Percentiles rank a stretch among this genome's conserved stretches.
Evolutionary conservation across 495 filamentous ascomycete species (phyloP).

Genomic region (Coniosporium apollinis): DNA sequence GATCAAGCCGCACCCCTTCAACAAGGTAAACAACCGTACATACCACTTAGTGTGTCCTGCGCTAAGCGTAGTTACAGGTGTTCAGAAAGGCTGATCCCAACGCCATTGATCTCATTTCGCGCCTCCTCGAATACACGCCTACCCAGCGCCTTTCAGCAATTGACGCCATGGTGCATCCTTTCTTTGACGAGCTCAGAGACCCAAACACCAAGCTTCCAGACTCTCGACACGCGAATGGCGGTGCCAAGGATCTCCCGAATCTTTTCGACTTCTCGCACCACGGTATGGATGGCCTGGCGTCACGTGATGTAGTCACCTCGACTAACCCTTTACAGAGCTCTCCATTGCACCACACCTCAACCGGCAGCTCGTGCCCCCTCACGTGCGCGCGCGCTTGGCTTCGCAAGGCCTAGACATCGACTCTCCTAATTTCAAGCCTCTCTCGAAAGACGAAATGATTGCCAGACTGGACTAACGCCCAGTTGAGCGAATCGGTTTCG

Average conservation of each 20-base stretch:
- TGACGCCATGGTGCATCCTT: constrained; percentile 95
- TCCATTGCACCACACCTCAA: constrained; percentile 86
- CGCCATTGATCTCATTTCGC: constrained; percentile 90
- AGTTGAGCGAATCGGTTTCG: no score
- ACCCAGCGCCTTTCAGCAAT: constrained; percentile 87
- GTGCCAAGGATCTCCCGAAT: constrained; percentile 61
- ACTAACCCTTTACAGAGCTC: constrained; percentile 45
- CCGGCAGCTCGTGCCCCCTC: constrained; percentile 65
- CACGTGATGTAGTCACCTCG: no score
- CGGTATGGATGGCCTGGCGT: no score
- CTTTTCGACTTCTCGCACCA: constrained; percentile 91
- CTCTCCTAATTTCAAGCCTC: constrained; percentile 58
- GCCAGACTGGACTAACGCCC: constrained; percentile 86
- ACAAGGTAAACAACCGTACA: constrained; percentile 61
- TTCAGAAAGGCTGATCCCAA: constrained; percentile 87
- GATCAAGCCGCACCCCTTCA: constrained; percentile 98
- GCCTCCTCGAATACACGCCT: constrained; percentile 88
- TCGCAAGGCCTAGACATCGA: constrained; percentile 78
- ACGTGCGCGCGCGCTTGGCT: constrained; percentile 57
- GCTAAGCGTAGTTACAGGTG: no score
- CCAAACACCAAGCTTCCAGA: constrained; percentile 78
- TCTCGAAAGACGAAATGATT: constrained; percentile 90
- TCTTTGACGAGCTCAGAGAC: constrained; percentile 93
- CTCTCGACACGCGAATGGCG: constrained; percentile 68
- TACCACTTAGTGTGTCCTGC: not conserved